Base-by-base conservation (phyloP, 306 rosid species). In the Sindora glabra region DNA sequence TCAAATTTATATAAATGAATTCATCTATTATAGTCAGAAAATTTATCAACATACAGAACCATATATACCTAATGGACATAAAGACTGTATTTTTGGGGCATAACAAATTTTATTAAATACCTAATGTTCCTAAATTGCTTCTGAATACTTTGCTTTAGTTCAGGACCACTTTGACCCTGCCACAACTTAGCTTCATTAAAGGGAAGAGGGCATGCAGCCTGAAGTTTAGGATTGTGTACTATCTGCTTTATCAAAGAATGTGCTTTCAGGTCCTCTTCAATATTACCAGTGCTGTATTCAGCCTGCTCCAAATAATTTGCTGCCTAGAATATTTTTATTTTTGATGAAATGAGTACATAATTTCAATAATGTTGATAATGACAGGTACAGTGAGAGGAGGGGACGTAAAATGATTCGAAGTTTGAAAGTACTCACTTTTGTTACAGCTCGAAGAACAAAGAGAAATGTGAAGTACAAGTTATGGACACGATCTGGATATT, bases 171-270 rank as follows among this genome's bases (percentile, higher is more conserved):
- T 62, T 80, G 81, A 56, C 86, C 90, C 50, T 80, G 78, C 90
- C 90, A 83, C 68, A 83, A 52, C 67, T 77, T 83, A 59, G 90
- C 90, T 80, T 83, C 90, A 49, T 83, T 86, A 69, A 77, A 83
- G 37, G 90, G 90, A 26, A 83, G 49, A 29, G 90, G 90, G 81
- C 90, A 83, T 32, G 90, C 84, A 24, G 81, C 75, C 72, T 77
- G 83, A 17, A 83, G 68, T 70, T 80, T 72, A 13, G 81, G 70
- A 69, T 80, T 77, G 49, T 62, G 70, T 26, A 83, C 86, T 24
- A 83, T 74, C 64, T 77, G 86, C 59, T 56, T 77, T 45, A 74
- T 69, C 64, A 79, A 72, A 64, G 89, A 83, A 30, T 67, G 74
- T 11, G 86, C 64, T 69, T 74, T 83, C 69, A 83, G 72, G 36